Percentiles rank a stretch among this genome's conserved stretches.
phyloP scores from a whole-genome alignment of 208 protist genomes.

The Acanthamoeba castellanii region DNA sequence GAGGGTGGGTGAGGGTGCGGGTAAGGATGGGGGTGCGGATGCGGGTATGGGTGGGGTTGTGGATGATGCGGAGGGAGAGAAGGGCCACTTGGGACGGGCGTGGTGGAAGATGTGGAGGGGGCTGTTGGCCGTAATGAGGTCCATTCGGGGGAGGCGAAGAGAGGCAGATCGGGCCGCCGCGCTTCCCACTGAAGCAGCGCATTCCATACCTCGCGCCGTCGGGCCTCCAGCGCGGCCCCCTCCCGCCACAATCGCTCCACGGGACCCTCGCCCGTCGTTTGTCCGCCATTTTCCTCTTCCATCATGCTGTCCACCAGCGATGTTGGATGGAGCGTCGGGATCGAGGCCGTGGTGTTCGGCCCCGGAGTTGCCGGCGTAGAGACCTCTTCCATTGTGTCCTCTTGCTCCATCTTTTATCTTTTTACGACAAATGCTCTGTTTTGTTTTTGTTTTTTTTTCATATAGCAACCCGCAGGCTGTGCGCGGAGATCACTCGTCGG shows the following conservation, averaged over 20 bases:
- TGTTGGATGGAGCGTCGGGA: background rate
- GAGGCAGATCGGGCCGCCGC: background rate
- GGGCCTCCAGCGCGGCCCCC: background rate
- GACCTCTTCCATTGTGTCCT: no score
- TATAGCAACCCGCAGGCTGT: no score
- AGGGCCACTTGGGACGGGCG: background rate
- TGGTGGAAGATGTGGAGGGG: background rate
- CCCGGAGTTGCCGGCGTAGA: no score
- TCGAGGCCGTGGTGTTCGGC: no score
- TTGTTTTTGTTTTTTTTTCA: no score
- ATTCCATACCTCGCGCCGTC: background rate
- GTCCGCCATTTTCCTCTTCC: background rate
- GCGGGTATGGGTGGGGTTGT: background rate
- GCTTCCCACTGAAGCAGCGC: background rate
- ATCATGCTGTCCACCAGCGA: background rate
- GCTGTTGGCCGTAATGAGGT: background rate
- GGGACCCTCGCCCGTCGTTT: background rate
- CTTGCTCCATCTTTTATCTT: no score
- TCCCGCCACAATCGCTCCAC: constrained; percentile 33
- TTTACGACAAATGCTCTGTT: no score
- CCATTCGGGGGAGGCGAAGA: constrained; percentile 36
- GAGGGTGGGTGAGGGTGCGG: background rate
- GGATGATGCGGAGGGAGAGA: background rate
- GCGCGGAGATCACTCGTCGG: background rate
- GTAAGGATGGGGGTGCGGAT: no score